Percentiles rank a stretch among this genome's conserved stretches.
These are phyloP conservation scores for Leishmania tropica DNA, from an alignment of 208 protist species.

Conservation along the genomic window DNA sequence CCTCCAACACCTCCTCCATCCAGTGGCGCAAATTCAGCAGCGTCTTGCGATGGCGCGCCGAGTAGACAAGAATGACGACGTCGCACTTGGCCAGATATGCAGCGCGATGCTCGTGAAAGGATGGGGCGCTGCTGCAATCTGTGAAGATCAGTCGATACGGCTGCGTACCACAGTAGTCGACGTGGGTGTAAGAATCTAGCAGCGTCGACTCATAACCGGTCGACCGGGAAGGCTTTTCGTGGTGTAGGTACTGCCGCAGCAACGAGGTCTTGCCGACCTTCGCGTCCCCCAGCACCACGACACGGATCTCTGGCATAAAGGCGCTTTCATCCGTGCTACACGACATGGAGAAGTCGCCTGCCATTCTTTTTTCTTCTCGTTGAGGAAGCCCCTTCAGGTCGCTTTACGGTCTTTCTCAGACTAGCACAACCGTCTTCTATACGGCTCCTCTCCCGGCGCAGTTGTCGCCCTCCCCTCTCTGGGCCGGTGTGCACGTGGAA, in stretches of 20 bases:
- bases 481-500: neutral
- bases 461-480: neutral
- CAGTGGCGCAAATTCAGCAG: slow-evolving; percentile 36
- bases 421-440: neutral
- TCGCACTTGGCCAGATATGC: slow-evolving; percentile 59
- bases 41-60: slow-evolving; percentile 41
- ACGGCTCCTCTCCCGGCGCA: neutral
- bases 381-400: neutral
- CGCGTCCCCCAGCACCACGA: slow-evolving; percentile 53
- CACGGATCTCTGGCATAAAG: slow-evolving; percentile 21
- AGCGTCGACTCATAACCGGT: slow-evolving; percentile 40
- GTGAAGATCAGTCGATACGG: slow-evolving; percentile 48
- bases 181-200: slow-evolving; percentile 52
- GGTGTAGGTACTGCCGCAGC: slow-evolving; percentile 52
- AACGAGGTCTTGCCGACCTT: slow-evolving; percentile 62
- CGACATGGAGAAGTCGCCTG: neutral
- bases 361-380: slow-evolving; percentile 2
- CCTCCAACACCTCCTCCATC: slow-evolving; percentile 42
- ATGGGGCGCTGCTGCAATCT: slow-evolving; percentile 52
- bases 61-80: slow-evolving; percentile 71
- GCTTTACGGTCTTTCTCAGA: neutral
- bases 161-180: slow-evolving; percentile 35
- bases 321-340: neutral
- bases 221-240: slow-evolving; percentile 22
- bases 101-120: slow-evolving; percentile 51